These are phyloP conservation scores for Alternaria sp. DNA, from an alignment of 2,329 filamentous ascomycete genomes.

Conservation along the genomic window DNA sequence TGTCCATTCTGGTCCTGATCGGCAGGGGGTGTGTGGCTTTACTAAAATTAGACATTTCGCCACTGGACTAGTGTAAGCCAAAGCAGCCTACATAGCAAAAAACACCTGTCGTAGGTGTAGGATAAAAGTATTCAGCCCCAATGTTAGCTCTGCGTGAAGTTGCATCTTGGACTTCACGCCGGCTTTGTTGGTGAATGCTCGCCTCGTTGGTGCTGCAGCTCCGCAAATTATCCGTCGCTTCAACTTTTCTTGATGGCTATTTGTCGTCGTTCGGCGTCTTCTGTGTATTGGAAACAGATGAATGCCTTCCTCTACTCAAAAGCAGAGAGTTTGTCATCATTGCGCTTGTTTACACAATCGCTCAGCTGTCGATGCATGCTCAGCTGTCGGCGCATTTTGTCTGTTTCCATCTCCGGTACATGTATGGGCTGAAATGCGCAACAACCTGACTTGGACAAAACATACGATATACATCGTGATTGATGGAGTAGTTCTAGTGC, in stretches of 20 bases:
- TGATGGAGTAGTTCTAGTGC: background rate
- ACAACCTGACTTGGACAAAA: background rate
- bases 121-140: background rate
- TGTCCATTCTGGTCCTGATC: background rate
- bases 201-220: background rate
- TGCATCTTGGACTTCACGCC: background rate
- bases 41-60: slow-evolving; percentile 20
- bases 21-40: slow-evolving; percentile 2
- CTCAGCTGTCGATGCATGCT: background rate
- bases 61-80: background rate
- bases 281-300: background rate
- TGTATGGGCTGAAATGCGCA: background rate
- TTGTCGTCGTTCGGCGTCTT: background rate
- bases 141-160: background rate
- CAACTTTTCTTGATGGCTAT: background rate
- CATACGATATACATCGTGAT: background rate
- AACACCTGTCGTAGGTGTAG: no score
- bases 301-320: background rate
- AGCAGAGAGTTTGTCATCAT: background rate
- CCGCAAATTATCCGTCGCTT: background rate
- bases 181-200: background rate
- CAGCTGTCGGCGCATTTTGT: background rate
- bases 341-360: background rate
- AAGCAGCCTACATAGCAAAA: no score
- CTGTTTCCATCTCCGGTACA: background rate